phyloP scores from a whole-genome alignment of 2,329 filamentous ascomycete genomes.

The Cladosporium austrohemisphaericum region DNA sequence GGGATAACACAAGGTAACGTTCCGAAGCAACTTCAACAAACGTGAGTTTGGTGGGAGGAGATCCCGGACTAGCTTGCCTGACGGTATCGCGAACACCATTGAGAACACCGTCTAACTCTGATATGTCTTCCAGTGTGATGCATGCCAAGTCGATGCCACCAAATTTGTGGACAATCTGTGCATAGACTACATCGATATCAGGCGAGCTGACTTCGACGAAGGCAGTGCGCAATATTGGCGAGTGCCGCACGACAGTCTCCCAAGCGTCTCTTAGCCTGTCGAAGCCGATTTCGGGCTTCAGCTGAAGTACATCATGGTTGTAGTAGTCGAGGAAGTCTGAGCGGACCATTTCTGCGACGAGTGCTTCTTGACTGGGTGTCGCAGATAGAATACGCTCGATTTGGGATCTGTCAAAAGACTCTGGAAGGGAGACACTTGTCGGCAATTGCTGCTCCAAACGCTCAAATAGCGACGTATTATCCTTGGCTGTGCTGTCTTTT shows the following conservation, averaged over 20 bases:
- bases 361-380: conserved; percentile 81
- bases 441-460: conserved; percentile 11
- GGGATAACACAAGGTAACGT: conserved; percentile 59
- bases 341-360: conserved; percentile 76
- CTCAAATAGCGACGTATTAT: not conserved
- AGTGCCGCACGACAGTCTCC: conserved; percentile 53
- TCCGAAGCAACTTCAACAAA: conserved; percentile 34
- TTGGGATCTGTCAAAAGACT: conserved; percentile 16
- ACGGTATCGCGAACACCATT: conserved; percentile 36
- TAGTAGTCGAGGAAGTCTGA: conserved; percentile 76
- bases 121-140: conserved; percentile 20
- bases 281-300: conserved; percentile 55
- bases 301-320: conserved; percentile 72
- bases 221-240: conserved; percentile 70
- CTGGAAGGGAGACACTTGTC: conserved; percentile 16
- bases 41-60: conserved; percentile 35
- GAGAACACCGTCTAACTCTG: conserved; percentile 32
- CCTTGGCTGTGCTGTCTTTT: conserved; percentile 15
- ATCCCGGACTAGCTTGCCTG: conserved; percentile 29
- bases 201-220: conserved; percentile 66
- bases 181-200: conserved; percentile 52
- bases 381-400: conserved; percentile 65
- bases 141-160: conserved; percentile 36
- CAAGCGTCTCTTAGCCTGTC: conserved; percentile 59
- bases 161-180: conserved; percentile 49